These are phyloP conservation scores for Pseudogymnoascus sp. DNA, from an alignment of 2,329 filamentous ascomycete genomes.

Conservation along the genomic window DNA sequence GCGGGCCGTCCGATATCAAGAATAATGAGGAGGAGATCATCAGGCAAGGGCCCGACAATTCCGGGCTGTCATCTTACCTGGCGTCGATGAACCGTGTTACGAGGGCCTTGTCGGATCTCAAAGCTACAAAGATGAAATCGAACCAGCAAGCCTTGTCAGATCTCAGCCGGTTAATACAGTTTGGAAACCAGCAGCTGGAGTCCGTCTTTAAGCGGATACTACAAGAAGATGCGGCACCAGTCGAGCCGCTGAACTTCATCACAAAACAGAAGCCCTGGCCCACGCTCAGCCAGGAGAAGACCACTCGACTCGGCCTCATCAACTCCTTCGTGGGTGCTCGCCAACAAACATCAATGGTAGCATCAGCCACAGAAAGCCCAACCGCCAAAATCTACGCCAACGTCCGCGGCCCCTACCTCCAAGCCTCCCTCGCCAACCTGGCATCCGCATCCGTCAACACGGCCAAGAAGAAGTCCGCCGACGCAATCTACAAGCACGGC, in stretches of 20 bases:
- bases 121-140: slow-evolving; percentile 79
- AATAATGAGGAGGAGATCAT: slow-evolving; percentile 89
- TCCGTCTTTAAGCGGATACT: slow-evolving; percentile 73
- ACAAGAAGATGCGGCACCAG: slow-evolving; percentile 65
- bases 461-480: slow-evolving; percentile 66
- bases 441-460: slow-evolving; percentile 80
- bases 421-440: slow-evolving; percentile 72
- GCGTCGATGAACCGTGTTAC: slow-evolving; percentile 82
- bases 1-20: slow-evolving; percentile 87
- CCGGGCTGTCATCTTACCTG: slow-evolving; percentile 76
- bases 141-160: slow-evolving; percentile 86
- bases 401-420: slow-evolving; percentile 78
- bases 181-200: slow-evolving; percentile 76
- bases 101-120: slow-evolving; percentile 75
- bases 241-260: slow-evolving; percentile 87
- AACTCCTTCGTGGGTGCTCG: slow-evolving; percentile 66
- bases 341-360: slow-evolving; percentile 37
- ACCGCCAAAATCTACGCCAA: slow-evolving; percentile 80
- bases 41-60: slow-evolving; percentile 73
- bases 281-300: slow-evolving; percentile 64
- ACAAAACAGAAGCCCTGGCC: slow-evolving; percentile 87
- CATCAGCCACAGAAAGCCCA: slow-evolving; percentile 48
- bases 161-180: slow-evolving; percentile 66
- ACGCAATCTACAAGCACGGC: slow-evolving; percentile 77
- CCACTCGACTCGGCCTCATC: slow-evolving; percentile 69